These are phyloP conservation scores for Microglena sp. DNA, from an alignment of 139 green algal species.

Conservation along the genomic window DNA sequence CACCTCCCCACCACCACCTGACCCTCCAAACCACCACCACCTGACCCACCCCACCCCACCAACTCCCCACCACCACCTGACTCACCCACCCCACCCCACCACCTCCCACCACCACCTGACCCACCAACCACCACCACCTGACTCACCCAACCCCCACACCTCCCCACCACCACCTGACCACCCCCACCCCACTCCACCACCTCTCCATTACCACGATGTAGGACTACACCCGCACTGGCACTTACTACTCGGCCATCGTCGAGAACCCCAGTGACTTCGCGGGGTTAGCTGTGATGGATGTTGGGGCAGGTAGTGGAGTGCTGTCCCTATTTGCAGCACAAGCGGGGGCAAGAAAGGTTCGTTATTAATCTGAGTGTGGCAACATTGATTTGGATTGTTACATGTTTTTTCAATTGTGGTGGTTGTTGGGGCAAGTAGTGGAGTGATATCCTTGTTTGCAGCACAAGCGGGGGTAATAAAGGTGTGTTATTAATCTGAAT, in stretches of 20 bases:
- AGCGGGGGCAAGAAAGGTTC: constrained; percentile 27
- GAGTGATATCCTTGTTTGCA: constrained; percentile 92
- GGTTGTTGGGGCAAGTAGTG: constrained; percentile 87
- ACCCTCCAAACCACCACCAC: too few species aligned
- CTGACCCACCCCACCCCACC: too few species aligned
- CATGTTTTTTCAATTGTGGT: constrained; percentile 86
- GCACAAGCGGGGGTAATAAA: constrained; percentile 54
- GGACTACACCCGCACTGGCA: constrained; percentile 79
- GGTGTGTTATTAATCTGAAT: not conserved
- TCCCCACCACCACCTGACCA: not conserved
- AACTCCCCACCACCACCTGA: too few species aligned
- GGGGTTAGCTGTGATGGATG: constrained; percentile 87
- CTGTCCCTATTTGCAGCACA: constrained; percentile 92
- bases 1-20: too few species aligned
- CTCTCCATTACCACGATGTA: constrained; percentile 22
- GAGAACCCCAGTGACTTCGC: constrained; percentile 81
- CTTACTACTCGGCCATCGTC: constrained; percentile 86
- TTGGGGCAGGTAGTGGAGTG: constrained; percentile 87
- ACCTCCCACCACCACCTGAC: too few species aligned
- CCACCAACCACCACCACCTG: not conserved
- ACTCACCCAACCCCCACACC: not conserved
- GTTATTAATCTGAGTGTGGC: too few species aligned
- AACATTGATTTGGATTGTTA: too few species aligned
- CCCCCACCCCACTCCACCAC: not conserved
- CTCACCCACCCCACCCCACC: too few species aligned